Base-by-base conservation (phyloP, 768 basidiomycete species). In the Fomitopsis pulvina region DNA sequence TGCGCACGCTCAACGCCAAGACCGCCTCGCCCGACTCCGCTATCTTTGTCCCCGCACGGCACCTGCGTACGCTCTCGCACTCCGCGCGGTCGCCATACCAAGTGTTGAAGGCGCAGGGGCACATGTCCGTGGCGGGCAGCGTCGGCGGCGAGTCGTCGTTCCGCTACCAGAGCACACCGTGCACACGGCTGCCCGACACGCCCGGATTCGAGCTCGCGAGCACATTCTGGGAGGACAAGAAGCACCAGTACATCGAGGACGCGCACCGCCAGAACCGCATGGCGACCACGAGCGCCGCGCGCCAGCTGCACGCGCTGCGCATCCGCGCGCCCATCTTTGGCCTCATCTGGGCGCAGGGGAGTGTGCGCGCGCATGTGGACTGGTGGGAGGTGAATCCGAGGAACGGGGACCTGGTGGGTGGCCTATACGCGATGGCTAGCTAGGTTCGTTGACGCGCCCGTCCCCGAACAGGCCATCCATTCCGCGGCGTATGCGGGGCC, bases 201-300 rank as follows among this genome's bases (percentile, higher is more conserved):
- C 66, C 71, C 1, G 67, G 70, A 9, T 79, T 80, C 55, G 78
- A 80, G 60, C 77, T 80, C 51, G 68, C 66, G 12, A 77, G 79
- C 55, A 72, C 73, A 48, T 63, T 80, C 44, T 79, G 75, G 75
- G 78, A 81, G 56, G 78, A 81, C 63, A 81, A 81, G 68, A 81
- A 80, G 48, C 74, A 79, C 40, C 57, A 66, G 4, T 59, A 76
- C 53, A 67, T 77, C 2, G 77, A 75, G 40, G 72, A 75, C 49
- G 79, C 80, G 1, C 78, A 78, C 57, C 64, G 80, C 21, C 79
- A 80, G 60, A 81, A 81, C 57, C 66, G 80, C 24, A 78, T 81
- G 66, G 66, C 78, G 1, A 78, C 77, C 3, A 68, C 78, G 10
- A 68, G 76, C 3, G 71, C 71, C 4, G 70, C 66, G 1, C 71